Evolutionary conservation across 129 eudicot genomes (phyloP), one percentile per base, ranked within the genome.

Genomic region (Escallonia rubra): DNA sequence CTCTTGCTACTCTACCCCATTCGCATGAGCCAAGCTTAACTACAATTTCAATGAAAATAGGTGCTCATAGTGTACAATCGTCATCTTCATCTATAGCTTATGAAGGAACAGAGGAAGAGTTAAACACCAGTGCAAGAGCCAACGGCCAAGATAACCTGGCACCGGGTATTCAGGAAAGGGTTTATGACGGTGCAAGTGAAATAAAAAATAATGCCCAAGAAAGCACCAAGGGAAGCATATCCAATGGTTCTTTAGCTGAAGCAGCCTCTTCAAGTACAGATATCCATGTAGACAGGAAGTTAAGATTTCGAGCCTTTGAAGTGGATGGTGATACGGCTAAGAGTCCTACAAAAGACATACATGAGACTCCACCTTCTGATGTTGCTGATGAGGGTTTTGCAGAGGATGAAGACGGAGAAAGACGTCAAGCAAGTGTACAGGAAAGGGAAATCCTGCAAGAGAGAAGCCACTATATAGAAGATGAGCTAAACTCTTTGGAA

Each of bases 41-140:
- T 16, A 70, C 73, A 80, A 67, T 74, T 55, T 56, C 86, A 42
- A 66, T 63, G 45, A 76, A 59, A 34, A 59, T 47, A 47, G 52
- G 57, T 57, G 59, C 72, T 57, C 42, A 43, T 53, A 72, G 79
- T 48, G 12, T 43, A 43, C 34, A 23, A 23, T 23, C 34, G 34
- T 23, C 34, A 23, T 23, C 34, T 23, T 23, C 34, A 23, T 23
- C 68, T 70, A 46, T 55, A 63, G 60, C 63, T 45, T 40, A 43
- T 66, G 69, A 72, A 74, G 84, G 57, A 10, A 53, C 68, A 80
- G 78, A 70, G 45, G 65, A n/a, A 8, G 41, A 65, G 58, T 44
- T 59, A 49, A 75, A 23, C 63, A 61, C 40, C 70, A 60, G 46
- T 60, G 59, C 50, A 11, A 46, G 50, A 46, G 10, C 8, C 50